Conservation (phyloP, 2,329 filamentous ascomycete genomes). For the Exophiala lecanii-corni region DNA sequence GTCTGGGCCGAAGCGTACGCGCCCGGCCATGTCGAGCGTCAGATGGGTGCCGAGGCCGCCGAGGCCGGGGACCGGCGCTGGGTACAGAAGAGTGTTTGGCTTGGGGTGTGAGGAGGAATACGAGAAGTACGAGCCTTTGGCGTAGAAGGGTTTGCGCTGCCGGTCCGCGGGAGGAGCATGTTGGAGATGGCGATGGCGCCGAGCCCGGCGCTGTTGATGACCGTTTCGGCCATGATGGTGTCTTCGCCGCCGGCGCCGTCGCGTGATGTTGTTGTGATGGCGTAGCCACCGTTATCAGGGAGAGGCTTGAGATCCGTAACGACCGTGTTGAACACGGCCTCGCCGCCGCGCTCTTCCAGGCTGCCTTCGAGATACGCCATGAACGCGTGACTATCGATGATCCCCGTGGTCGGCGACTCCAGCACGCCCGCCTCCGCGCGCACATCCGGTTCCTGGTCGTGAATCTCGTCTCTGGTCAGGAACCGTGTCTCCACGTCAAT, state of each 20-base stretch:
- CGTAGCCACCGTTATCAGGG: slow-evolving; percentile 58
- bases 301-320: slow-evolving; percentile 59
- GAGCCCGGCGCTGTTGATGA: slow-evolving; percentile 84
- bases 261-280: slow-evolving; percentile 51
- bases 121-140: slow-evolving; percentile 93
- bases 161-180: slow-evolving; percentile 63
- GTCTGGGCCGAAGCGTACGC: slow-evolving; percentile 88
- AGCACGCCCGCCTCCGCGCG: slow-evolving; percentile 67
- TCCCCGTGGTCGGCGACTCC: slow-evolving; percentile 82
- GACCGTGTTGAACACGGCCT: slow-evolving; percentile 62
- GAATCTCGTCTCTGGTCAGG: slow-evolving; percentile 59
- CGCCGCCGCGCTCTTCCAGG: slow-evolving; percentile 72
- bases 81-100: slow-evolving; percentile 76
- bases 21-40: slow-evolving; percentile 79
- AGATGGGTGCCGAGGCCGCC: slow-evolving; percentile 92
- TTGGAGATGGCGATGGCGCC: slow-evolving; percentile 74
- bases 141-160: slow-evolving; percentile 66
- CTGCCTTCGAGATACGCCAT: slow-evolving; percentile 76
- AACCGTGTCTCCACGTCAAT: slow-evolving; percentile 67
- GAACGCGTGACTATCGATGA: slow-evolving; percentile 78
- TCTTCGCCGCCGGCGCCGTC: slow-evolving; percentile 31
- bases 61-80: slow-evolving; percentile 73
- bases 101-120: slow-evolving; percentile 64
- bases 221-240: slow-evolving; percentile 65
- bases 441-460: slow-evolving; percentile 67